phyloP scores from a whole-genome alignment of 2,329 filamentous ascomycete species.

The Xylariaceae sp. region DNA sequence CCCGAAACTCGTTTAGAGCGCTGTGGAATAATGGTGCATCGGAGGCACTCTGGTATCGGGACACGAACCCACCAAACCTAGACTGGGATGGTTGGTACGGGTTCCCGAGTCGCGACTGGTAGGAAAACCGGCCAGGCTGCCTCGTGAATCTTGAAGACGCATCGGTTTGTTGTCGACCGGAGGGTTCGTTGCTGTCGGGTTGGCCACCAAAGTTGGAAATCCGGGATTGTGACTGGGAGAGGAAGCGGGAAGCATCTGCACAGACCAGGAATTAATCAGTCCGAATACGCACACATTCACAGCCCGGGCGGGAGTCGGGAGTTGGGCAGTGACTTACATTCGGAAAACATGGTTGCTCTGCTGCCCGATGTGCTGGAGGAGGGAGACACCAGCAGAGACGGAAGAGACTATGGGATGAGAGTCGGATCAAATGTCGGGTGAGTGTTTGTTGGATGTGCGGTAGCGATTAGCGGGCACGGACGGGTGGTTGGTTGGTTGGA shows the following conservation, averaged over 20 bases:
- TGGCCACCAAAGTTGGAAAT: slow-evolving; percentile 64
- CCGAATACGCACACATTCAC: slow-evolving; percentile 1
- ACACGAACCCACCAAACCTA: slow-evolving; percentile 79
- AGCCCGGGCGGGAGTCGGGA: not conserved
- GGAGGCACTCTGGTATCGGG: slow-evolving; percentile 63
- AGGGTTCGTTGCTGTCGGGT: slow-evolving; percentile 42
- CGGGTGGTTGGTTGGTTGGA: slow-evolving; percentile 10
- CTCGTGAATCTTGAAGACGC: slow-evolving; percentile 27
- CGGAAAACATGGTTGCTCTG: slow-evolving; percentile 63
- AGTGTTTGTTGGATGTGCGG: slow-evolving; percentile 3
- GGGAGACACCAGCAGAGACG: slow-evolving; percentile 28
- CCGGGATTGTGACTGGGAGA: slow-evolving; percentile 92
- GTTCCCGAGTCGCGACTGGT: slow-evolving; percentile 48
- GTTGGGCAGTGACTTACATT: slow-evolving; percentile 59
- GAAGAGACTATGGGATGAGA: slow-evolving; percentile 13
- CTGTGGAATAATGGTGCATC: slow-evolving; percentile 94
- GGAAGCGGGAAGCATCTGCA: slow-evolving; percentile 89
- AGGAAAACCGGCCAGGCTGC: slow-evolving; percentile 29
- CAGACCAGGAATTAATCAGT: slow-evolving; percentile 19
- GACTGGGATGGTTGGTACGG: slow-evolving; percentile 72
- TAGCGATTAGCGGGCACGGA: slow-evolving; percentile 5
- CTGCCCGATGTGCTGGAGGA: slow-evolving; percentile 23
- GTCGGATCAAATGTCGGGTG: slow-evolving; percentile 11
- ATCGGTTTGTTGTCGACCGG: slow-evolving; percentile 32
- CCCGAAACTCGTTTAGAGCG: slow-evolving; percentile 80